Conservation (phyloP, 495 filamentous ascomycete genomes). For the Neurospora sp. region DNA sequence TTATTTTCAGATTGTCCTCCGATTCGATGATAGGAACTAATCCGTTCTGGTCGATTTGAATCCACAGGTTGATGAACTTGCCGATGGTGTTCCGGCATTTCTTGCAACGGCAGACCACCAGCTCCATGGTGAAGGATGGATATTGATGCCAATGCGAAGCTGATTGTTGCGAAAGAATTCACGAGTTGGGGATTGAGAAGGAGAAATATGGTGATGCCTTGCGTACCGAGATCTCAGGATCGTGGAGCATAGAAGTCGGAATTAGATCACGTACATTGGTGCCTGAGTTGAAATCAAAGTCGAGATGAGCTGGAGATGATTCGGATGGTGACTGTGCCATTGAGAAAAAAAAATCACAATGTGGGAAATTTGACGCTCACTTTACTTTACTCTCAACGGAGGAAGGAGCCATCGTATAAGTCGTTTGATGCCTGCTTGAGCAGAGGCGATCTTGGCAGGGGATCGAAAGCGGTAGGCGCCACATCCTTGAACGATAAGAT, state of each 20-base stretch:
- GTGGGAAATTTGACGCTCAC: background rate
- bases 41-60: slow-evolving; percentile 30
- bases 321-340: fast-evolving
- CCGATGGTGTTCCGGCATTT: slow-evolving; percentile 28
- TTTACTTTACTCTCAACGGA: background rate
- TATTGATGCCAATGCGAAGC: background rate
- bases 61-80: slow-evolving; percentile 33
- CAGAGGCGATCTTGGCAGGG: background rate
- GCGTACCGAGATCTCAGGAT: background rate
- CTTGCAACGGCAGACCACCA: slow-evolving; percentile 25
- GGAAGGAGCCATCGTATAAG: background rate
- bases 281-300: background rate
- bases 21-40: slow-evolving; percentile 26
- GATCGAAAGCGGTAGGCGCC: background rate
- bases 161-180: background rate
- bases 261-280: background rate
- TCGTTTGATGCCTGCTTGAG: background rate
- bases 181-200: background rate
- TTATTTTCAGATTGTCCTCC: slow-evolving; percentile 7
- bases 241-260: background rate
- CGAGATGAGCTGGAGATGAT: background rate
- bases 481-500: background rate
- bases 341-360: too few relatives aligned
- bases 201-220: background rate
- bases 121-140: slow-evolving; percentile 17